These are phyloP conservation scores for Dioscorea zingiberensis DNA, from an alignment of 106 monocot species.

Conservation along the genomic window DNA sequence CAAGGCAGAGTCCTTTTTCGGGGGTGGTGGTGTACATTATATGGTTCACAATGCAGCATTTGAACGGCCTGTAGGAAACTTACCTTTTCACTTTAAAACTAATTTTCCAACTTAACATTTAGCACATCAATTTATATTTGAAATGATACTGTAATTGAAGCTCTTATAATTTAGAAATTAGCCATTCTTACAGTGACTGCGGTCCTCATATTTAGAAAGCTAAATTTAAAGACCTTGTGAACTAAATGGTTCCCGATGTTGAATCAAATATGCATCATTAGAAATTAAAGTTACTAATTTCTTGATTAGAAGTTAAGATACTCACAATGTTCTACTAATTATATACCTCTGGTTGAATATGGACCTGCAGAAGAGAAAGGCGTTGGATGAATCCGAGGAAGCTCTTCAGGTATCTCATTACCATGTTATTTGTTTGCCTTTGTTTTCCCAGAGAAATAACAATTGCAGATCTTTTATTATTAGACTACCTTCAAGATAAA, in stretches of 20 bases:
- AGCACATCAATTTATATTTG: background rate
- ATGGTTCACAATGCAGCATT: slow-evolving; percentile 98
- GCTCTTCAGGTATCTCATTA: slow-evolving; percentile 33
- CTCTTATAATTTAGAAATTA: background rate
- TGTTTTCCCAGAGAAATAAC: slow-evolving; percentile 1
- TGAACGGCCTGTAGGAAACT: slow-evolving; percentile 75
- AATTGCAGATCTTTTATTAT: background rate
- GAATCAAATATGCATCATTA: background rate
- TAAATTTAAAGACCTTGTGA: too few relatives aligned
- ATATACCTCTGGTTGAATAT: slow-evolving; percentile 6
- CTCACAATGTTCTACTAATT: background rate
- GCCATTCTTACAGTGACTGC: too few relatives aligned
- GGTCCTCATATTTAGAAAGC: too few relatives aligned
- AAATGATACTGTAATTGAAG: background rate
- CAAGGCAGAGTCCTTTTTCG: slow-evolving; percentile 82
- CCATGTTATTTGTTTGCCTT: background rate
- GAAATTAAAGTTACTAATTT: too few relatives aligned
- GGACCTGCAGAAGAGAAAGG: slow-evolving; percentile 49
- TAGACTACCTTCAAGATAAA: slow-evolving; percentile 80
- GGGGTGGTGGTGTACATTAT: slow-evolving; percentile 66
- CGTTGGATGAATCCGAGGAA: slow-evolving; percentile 59
- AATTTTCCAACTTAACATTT: background rate
- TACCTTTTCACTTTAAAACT: background rate
- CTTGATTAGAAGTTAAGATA: background rate
- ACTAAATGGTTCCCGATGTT: too few relatives aligned